Percentiles rank a stretch among this genome's conserved stretches.
Evolutionary conservation across 23 red algal genomes (phyloP).

Genomic region (Agarophyton chilense): DNA sequence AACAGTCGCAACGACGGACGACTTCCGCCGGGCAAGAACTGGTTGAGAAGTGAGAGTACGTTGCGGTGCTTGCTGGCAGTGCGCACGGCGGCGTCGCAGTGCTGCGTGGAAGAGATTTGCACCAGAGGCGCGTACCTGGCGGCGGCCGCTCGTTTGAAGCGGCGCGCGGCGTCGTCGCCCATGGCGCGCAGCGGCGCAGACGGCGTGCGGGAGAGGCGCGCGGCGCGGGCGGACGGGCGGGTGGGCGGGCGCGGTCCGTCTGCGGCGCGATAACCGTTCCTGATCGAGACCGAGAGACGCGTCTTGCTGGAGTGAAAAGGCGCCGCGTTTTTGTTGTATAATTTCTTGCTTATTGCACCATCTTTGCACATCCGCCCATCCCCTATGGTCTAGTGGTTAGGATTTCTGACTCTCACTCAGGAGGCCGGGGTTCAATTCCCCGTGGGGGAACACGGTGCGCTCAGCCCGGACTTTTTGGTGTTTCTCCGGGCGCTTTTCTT

Average conservation of each 20-base stretch:
- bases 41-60: background rate
- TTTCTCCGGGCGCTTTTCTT: background rate
- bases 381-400: slow-evolving; percentile 72
- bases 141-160: slow-evolving; percentile 1
- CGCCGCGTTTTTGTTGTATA: too few relatives aligned
- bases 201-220: background rate
- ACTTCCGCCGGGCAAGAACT: background rate
- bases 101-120: slow-evolving; percentile 5
- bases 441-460: slow-evolving; percentile 31
- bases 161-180: slow-evolving; percentile 22
- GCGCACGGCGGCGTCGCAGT: slow-evolving; percentile 49
- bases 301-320: too few relatives aligned
- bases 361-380: background rate
- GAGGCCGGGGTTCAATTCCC: slow-evolving; percentile 71
- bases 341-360: too few relatives aligned
- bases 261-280: too few relatives aligned
- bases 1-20: slow-evolving; percentile 6
- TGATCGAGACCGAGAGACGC: too few relatives aligned
- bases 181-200: slow-evolving; percentile 17
- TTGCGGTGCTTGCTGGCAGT: slow-evolving; percentile 20
- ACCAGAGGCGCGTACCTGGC: slow-evolving; percentile 22
- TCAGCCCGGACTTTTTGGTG: too few relatives aligned
- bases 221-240: background rate
- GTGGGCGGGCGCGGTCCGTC: background rate
- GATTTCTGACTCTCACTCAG: slow-evolving; percentile 70